These are phyloP conservation scores for Thymus mandschuricus DNA, from an alignment of 257 asterid species.

Conservation along the genomic window DNA sequence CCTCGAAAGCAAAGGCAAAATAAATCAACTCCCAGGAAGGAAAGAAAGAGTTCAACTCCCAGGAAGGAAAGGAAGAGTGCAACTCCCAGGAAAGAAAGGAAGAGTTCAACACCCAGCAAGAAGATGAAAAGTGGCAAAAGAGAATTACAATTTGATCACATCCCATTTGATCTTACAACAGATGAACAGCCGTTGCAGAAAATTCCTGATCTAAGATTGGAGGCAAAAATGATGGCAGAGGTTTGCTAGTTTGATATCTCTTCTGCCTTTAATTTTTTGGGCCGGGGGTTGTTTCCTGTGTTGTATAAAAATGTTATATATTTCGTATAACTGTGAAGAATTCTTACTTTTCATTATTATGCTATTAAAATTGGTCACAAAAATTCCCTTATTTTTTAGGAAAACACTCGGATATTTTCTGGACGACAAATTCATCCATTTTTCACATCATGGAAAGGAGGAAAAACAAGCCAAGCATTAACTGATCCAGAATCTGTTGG, in stretches of 20 bases:
- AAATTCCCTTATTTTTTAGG: constrained; percentile 54
- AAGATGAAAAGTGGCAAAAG: constrained; percentile 47
- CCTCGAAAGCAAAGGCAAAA: constrained; percentile 41
- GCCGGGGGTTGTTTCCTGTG: background rate
- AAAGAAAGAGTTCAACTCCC: constrained; percentile 48
- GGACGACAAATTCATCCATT: constrained; percentile 93
- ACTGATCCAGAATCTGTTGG: constrained; percentile 53
- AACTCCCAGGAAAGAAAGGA: constrained; percentile 40
- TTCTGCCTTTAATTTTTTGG: background rate
- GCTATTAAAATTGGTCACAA: constrained; percentile 13
- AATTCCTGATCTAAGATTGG: constrained; percentile 78
- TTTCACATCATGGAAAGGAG: constrained; percentile 70
- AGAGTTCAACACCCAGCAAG: constrained; percentile 56
- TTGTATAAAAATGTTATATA: constrained; percentile 16
- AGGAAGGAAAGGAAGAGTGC: constrained; percentile 50
- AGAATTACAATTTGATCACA: constrained; percentile 43
- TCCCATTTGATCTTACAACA: constrained; percentile 49
- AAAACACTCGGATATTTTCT: constrained; percentile 77
- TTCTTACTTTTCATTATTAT: constrained; percentile 8
- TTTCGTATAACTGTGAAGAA: constrained; percentile 10
- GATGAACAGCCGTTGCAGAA: constrained; percentile 51
- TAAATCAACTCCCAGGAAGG: constrained; percentile 67
- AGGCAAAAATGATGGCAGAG: constrained; percentile 84
- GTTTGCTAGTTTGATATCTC: constrained; percentile 38
- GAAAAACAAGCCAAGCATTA: constrained; percentile 58